Percentiles rank a stretch among this genome's conserved stretches.
phyloP scores from a whole-genome alignment of 257 asterid genomes.

The Vinca minor region DNA sequence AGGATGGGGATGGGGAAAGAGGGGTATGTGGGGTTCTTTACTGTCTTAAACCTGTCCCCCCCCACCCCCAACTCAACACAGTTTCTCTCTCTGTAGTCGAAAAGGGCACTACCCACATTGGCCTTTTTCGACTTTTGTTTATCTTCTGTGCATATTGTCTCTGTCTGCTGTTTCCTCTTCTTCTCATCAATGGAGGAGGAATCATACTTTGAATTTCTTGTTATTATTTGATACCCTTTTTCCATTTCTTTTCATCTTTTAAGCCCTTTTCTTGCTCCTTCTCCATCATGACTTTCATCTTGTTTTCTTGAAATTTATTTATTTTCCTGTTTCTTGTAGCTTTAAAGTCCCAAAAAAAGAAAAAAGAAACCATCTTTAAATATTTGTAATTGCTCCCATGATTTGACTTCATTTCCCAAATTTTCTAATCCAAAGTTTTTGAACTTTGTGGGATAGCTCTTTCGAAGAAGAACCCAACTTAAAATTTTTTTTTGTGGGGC shows the following conservation, averaged over 20 bases:
- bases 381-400: conserved; percentile 23
- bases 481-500: background rate
- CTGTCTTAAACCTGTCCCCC: conserved; percentile 91
- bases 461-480: conserved; percentile 11
- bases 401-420: conserved; percentile 30
- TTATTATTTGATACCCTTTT: conserved; percentile 59
- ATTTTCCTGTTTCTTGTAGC: conserved; percentile 34
- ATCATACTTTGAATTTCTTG: conserved; percentile 78
- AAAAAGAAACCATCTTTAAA: conserved; percentile 30
- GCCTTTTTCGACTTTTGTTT: conserved; percentile 65
- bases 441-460: conserved; percentile 28
- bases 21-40: conserved; percentile 72
- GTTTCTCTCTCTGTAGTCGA: conserved; percentile 39
- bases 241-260: conserved; percentile 12
- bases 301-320: conserved; percentile 21
- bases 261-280: conserved; percentile 9
- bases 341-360: no score
- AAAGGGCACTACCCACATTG: conserved; percentile 62
- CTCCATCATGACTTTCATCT: conserved; percentile 12
- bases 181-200: conserved; percentile 75
- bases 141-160: conserved; percentile 67
- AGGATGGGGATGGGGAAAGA: conserved; percentile 24
- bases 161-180: conserved; percentile 59
- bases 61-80: conserved; percentile 96
- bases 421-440: conserved; percentile 15